Evolutionary conservation across 176 grass and related monocot genomes (phyloP).

Genomic region (Oryza glumipatula): DNA sequence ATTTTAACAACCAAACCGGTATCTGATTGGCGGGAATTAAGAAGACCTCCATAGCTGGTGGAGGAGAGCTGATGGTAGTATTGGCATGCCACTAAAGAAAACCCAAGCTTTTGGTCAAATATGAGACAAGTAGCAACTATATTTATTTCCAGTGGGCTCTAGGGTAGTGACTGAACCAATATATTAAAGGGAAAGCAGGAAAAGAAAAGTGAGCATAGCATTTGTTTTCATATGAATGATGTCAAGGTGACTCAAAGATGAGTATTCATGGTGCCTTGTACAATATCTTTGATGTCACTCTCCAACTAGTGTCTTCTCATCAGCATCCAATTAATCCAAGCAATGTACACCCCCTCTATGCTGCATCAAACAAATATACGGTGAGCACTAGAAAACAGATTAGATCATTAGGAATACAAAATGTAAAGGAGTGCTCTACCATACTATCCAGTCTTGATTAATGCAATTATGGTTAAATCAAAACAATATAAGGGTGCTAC

Average conservation of each 20-base stretch:
- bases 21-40: slow-evolving; percentile 51
- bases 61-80: slow-evolving; percentile 41
- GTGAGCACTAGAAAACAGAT: slow-evolving; percentile 12
- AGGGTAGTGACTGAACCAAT: slow-evolving; percentile 58
- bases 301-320: slow-evolving; percentile 42
- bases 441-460: neutral
- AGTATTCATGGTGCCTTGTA: slow-evolving; percentile 41
- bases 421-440: neutral
- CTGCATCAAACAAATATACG: slow-evolving; percentile 30
- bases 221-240: slow-evolving; percentile 42
- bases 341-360: slow-evolving; percentile 16
- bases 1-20: slow-evolving; percentile 37
- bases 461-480: neutral
- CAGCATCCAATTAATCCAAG: slow-evolving; percentile 33
- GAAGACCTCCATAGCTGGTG: slow-evolving; percentile 49
- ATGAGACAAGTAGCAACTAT: slow-evolving; percentile 41
- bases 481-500: neutral
- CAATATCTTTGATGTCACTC: slow-evolving; percentile 45
- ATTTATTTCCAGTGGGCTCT: slow-evolving; percentile 41
- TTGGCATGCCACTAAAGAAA: slow-evolving; percentile 57
- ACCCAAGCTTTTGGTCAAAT: slow-evolving; percentile 46
- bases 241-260: slow-evolving; percentile 40
- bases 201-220: slow-evolving; percentile 32
- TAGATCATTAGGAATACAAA: slow-evolving; percentile 18
- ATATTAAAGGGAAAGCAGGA: slow-evolving; percentile 37